Evolutionary conservation across 2,329 filamentous ascomycete species (phyloP), one percentile per base, ranked within the genome.

Genomic region (Pyrenochaeta sp.): DNA sequence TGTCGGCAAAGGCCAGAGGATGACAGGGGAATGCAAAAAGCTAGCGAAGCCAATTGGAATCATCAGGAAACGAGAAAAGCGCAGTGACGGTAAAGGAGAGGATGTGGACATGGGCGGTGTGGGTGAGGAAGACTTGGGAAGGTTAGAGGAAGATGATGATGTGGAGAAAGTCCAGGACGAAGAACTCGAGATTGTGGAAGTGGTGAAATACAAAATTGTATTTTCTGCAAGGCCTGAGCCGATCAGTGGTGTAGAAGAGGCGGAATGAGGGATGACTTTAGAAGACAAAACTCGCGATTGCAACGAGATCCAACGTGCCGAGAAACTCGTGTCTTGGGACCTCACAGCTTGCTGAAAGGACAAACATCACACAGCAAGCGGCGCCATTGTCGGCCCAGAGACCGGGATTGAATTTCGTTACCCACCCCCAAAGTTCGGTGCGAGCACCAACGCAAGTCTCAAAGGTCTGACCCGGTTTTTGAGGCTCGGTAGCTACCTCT

Each of bases 11-110:
- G 90, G 97, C 73, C 95, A 98, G 78, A 85, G 93, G 55, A 84
- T 98, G 71, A 90, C 87, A 1, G 95, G 95, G 3, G 92, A 98
- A 75, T 87, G 96, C 43, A 96, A 92, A 82, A 96, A 92, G 77
- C 78, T 98, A 44, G 84, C 85, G 5, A 90, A 86, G 68, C 88
- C 93, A 2, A 72, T 97, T 62, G 95, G 89, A 3, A 81, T 98
- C n/a, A 82, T 98, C 20, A 83, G 87, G 58, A 82, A 40, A 64
- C 72, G 44, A 54, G 50, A 45, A 35, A 50, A 30, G 21, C n/a
- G n/a, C n/a, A 17, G n/a, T 17, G 23, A 15, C 12, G 17, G 18
- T 60, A 41, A 18, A 17, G 27, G 12, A 37, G 64, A 57, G 42
- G 68, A 69, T 59, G 56, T 58, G 49, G 29, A 61, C 7, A 67